Base-by-base conservation (phyloP, 441 rosid genomes). In the Gossypium aridum region DNA sequence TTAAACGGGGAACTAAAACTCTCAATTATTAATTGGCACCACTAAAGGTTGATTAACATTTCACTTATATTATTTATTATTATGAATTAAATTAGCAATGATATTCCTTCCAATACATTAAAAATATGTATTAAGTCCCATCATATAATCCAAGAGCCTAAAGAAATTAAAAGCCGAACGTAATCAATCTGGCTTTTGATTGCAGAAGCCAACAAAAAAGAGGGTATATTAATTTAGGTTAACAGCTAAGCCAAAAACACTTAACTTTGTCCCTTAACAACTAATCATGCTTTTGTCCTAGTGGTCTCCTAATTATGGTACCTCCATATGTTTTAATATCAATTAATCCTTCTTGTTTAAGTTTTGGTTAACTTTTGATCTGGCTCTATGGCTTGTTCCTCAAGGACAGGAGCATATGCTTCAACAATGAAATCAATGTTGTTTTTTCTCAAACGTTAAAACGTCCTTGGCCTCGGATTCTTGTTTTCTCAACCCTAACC, bases 381-480 rank as follows among this genome's bases (percentile, higher is more conserved):
- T 59, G 34, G 3, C 64, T 4, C 2, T 12, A 2, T 37, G 22
- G 12, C 43, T 25, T 68, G 20, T 67, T 51, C 9, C 8, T 20
- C 9, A n/a, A 45, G 26, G 62, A 56, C 34, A 22, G 25, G 4
- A 66, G 13, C 7, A 7, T 12, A 51, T 25, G 20, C 37, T 22
- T 67, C 54, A 14, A 67, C 55, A 39, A 19, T 65, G 28, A 64
- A 64, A 10, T 39, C 19, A 39, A 6, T 39, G 53, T 45, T 39
- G 56, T 3, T 3, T 22, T 59, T 22, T 10, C 31, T 22, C 64
- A 56, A 56, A 19, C 5, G 13, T 47, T 45, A 6, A 14, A 22
- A 2, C 31, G 45, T 9, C 60, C 51, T 68, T 53, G 4, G 60
- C 60, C 72, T 68, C n/a, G 72, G 72, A 68, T 68, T 68, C 72